Conservation (phyloP, 768 basidiomycete species). For the Auricularia sp. region DNA sequence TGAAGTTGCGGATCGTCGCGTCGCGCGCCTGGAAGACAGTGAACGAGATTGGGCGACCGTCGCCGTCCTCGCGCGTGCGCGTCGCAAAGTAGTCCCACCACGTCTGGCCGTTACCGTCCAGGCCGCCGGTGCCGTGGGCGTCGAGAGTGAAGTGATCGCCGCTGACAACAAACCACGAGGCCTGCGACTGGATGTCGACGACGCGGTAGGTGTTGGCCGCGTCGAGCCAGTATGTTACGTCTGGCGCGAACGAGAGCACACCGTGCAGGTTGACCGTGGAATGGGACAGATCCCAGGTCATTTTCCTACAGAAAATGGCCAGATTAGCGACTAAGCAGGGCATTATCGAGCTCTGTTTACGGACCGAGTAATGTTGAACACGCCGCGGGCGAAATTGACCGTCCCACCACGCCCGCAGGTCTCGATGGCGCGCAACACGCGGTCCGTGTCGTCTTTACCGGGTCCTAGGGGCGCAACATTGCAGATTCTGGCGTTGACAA, state of each 20-base stretch:
- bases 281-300: constrained; percentile 8
- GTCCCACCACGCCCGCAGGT: constrained; percentile 39
- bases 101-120: constrained; percentile 49
- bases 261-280: constrained; percentile 6
- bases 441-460: constrained; percentile 30
- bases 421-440: constrained; percentile 42
- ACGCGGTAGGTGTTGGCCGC: constrained; percentile 46
- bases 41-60: constrained; percentile 48
- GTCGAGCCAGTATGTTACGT: constrained; percentile 48
- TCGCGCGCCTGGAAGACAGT: constrained; percentile 37
- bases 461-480: constrained; percentile 22
- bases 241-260: constrained; percentile 36
- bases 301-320: constrained; percentile 1
- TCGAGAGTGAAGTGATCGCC: constrained; percentile 46
- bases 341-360: background rate
- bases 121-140: constrained; percentile 45
- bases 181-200: constrained; percentile 53
- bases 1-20: constrained; percentile 38
- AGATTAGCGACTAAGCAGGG: background rate
- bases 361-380: constrained; percentile 44
- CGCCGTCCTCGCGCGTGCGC: constrained; percentile 38
- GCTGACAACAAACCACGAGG: constrained; percentile 55
- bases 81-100: constrained; percentile 51
- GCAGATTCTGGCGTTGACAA: constrained; percentile 1
- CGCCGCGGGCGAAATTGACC: constrained; percentile 34